A percentile compares a stretch with the other conserved stretches of the same genome.
Evolutionary conservation across 176 grass and related monocot species (phyloP).

Genomic region (Eleusine indica): DNA sequence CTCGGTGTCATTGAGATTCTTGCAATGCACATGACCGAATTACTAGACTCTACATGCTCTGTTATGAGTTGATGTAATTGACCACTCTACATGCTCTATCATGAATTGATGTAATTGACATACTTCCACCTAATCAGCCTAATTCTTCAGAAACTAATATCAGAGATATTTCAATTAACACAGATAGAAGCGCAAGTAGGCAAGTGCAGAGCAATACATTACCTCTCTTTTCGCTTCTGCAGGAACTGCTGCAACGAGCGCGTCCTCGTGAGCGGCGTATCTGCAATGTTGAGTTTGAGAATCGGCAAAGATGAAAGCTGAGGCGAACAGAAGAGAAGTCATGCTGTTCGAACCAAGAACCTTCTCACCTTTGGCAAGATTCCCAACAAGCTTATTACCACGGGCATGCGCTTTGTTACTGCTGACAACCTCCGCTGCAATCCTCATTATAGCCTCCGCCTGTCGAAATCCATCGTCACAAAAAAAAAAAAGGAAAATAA

Average conservation of each 20-base stretch:
- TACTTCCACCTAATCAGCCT: too few relatives aligned
- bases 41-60: too few relatives aligned
- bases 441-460: conserved; percentile 59
- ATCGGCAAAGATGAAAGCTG: not conserved
- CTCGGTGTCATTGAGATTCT: too few relatives aligned
- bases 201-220: too few relatives aligned
- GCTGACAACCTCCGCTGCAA: conserved; percentile 32
- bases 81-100: too few relatives aligned
- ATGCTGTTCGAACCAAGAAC: not conserved
- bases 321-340: not conserved
- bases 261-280: conserved; percentile 66
- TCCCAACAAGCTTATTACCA: conserved; percentile 1
- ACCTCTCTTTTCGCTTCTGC: conserved; percentile 70
- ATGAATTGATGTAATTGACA: too few relatives aligned
- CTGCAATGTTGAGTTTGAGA: conserved; percentile 30
- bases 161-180: too few relatives aligned
- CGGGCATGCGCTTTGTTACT: not conserved
- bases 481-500: not conserved
- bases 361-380: conserved; percentile 49
- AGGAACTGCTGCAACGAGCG: conserved; percentile 80
- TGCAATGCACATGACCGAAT: too few relatives aligned
- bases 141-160: too few relatives aligned
- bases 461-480: not conserved
- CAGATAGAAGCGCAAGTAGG: too few relatives aligned
- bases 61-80: too few relatives aligned